Evolutionary conservation across 2,329 filamentous ascomycete species (phyloP), one percentile per base, ranked within the genome.

Genomic region (Chaetomiaceae sp.): DNA sequence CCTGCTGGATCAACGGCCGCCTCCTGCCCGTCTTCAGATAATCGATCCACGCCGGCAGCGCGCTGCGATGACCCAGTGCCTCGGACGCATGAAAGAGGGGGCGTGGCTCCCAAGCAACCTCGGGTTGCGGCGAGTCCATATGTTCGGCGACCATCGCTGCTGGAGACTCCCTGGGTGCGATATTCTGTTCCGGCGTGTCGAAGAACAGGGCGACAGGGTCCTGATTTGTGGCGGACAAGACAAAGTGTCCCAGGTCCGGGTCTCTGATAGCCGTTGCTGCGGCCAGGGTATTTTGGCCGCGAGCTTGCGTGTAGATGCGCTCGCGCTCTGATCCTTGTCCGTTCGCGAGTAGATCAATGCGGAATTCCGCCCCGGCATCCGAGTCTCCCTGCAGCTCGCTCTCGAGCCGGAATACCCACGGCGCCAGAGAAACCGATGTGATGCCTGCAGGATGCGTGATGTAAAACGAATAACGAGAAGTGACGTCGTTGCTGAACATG

Each of bases 371-470:
- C 3, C 82, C 82, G 2, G 77, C 75, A 54, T 80, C 75, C 1
- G 77, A 76, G 50, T 79, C 76, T 10, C 73, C 76, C 49, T 74
- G 72, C 14, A 86, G 70, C 67, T 86, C 82, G 44, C 76, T 75
- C 64, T 85, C 82, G 0, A 86, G 72, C 2, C 81, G 75, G 66
- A 82, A 85, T 4, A 85, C 77, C 82, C 82, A 86, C 1, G 81
- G 75, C 1, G 78, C 70, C 30, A 86, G 71, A 2, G 81, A 85
- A 11, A 86, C 68, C 53, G 76, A 79, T 1, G 77, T 82, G 59
- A 86, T 79, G 53, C 78, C 80, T 5, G 76, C 77, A 34, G 81
- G 75, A 57, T 84, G 78, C 0, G 82, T 85, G 48, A 86, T 71
- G 57, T 78, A 85, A 60, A 86, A 82, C 13, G 73, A 77, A 65